Evolutionary conservation across 2,329 filamentous ascomycete species (phyloP), one percentile per base, ranked within the genome.

Genomic region (Arthrinium puccinioides): DNA sequence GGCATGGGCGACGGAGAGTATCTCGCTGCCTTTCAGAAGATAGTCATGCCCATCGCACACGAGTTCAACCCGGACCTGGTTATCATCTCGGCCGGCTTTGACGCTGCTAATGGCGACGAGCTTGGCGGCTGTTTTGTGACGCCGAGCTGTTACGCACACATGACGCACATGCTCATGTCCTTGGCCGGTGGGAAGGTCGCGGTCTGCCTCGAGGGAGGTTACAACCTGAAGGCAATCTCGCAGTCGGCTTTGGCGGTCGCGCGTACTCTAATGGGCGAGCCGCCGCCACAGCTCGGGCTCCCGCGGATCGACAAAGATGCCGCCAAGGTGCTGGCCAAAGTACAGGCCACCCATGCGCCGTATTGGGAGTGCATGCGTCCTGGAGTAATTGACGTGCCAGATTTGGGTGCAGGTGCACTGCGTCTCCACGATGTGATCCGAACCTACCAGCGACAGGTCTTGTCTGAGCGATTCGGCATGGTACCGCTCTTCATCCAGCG

Each of bases 141-240:
- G 1, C 92, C 92, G 0, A 66, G 80, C 5, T 94, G 92, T 55
- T 98, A 97, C 56, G 87, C 89, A 11, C 90, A 98, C 55, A 97
- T 98, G 92, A 97, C 92, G 13, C 88, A 96, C 56, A 96, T 97
- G 90, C 76, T 98, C 32, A 97, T 96, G 89, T 88, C 87, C 3
- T 70, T 98, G 15, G 90, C 92, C 1, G 74, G 81, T 30, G 92
- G 92, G 20, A 95, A 89, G 55, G 74, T 98, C 11, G 85, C 87
- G 3, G 90, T 96, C 8, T 96, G 89, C 55, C 71, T 98, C 3
- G 92, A 98, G 64, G 92, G 92, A 16, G 92, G 92, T 8, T 98
- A 98, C 62, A 97, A 97, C 51, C 76, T 98, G 18, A 70, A 79
- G 32, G 92, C 92, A 1, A 98, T 98, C 41, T 94, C 92, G 0